phyloP scores from a whole-genome alignment of 805 yeast genomes.

The Kluyveromyces aestuarii region DNA sequence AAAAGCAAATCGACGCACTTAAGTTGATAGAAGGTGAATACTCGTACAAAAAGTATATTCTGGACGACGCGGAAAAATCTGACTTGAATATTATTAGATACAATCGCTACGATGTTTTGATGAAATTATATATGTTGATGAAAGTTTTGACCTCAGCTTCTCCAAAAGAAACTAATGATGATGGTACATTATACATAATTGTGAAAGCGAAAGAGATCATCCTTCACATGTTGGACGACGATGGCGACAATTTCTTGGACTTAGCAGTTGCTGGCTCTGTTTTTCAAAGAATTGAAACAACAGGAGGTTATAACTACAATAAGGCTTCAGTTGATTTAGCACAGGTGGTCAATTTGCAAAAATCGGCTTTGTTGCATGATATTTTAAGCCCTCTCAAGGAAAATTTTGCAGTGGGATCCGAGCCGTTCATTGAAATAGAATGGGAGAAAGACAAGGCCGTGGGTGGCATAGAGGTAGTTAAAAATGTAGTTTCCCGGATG shows the following conservation, averaged over 20 bases:
- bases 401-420: slow-evolving; percentile 10
- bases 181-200: slow-evolving; percentile 47
- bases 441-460: slow-evolving; percentile 85
- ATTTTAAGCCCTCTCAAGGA: slow-evolving; percentile 45
- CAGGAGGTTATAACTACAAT: slow-evolving; percentile 62
- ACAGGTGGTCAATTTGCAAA: slow-evolving; percentile 59
- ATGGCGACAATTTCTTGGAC: slow-evolving; percentile 58
- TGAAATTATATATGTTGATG: slow-evolving; percentile 38
- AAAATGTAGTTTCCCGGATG: slow-evolving; percentile 47
- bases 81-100: slow-evolving; percentile 34
- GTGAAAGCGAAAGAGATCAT: slow-evolving; percentile 60
- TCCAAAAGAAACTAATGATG: slow-evolving; percentile 21
- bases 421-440: slow-evolving; percentile 34
- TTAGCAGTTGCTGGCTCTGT: slow-evolving; percentile 53
- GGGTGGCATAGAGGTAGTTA: slow-evolving; percentile 84
- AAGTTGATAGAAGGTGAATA: slow-evolving; percentile 37
- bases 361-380: slow-evolving; percentile 56
- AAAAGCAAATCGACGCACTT: slow-evolving; percentile 37
- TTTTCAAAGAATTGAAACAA: slow-evolving; percentile 51
- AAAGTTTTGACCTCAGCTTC: slow-evolving; percentile 33
- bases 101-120: slow-evolving; percentile 29
- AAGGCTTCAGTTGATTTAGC: slow-evolving; percentile 48
- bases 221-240: slow-evolving; percentile 56
- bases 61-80: slow-evolving; percentile 41
- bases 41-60: slow-evolving; percentile 37